Conservation (phyloP, 768 basidiomycete species). For the Scleroderma bovista region DNA sequence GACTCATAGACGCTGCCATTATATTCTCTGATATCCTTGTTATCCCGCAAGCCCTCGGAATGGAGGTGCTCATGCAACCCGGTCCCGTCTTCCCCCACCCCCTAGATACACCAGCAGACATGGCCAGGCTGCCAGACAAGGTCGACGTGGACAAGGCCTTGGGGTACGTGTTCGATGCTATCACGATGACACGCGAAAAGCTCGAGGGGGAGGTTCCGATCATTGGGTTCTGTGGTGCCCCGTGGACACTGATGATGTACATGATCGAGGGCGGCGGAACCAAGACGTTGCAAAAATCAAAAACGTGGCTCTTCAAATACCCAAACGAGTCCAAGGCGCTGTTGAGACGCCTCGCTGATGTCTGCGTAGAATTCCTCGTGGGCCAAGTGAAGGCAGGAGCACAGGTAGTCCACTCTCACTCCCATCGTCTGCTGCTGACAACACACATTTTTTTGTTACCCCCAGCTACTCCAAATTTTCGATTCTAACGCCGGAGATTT, state of each 20-base stretch:
- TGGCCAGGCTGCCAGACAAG: constrained; percentile 49
- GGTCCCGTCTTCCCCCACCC: constrained; percentile 87
- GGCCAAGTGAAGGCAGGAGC: constrained; percentile 95
- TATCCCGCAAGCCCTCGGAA: constrained; percentile 95
- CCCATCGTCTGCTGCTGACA: neutral
- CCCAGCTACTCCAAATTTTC: constrained; percentile 90
- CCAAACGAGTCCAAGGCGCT: constrained; percentile 80
- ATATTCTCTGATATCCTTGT: constrained; percentile 99
- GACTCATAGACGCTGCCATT: constrained; percentile 90
- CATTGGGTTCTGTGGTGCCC: constrained; percentile 96
- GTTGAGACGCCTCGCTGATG: constrained; percentile 74
- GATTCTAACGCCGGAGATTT: constrained; percentile 96
- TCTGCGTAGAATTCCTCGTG: constrained; percentile 85
- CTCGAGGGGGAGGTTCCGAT: constrained; percentile 88
- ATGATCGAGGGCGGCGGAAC: constrained; percentile 97
- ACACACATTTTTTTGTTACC: neutral
- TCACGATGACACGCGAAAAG: constrained; percentile 75
- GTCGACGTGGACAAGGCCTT: constrained; percentile 84
- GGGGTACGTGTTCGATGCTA: constrained; percentile 88
- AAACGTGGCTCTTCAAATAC: constrained; percentile 91
- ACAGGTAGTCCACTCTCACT: constrained; percentile 59
- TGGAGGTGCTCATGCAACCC: constrained; percentile 92
- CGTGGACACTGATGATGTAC: constrained; percentile 97
- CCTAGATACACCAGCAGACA: constrained; percentile 69
- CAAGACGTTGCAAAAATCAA: constrained; percentile 86